Base-by-base conservation (phyloP, 2,329 filamentous ascomycete genomes). In the Orbilia ellipsospora region DNA sequence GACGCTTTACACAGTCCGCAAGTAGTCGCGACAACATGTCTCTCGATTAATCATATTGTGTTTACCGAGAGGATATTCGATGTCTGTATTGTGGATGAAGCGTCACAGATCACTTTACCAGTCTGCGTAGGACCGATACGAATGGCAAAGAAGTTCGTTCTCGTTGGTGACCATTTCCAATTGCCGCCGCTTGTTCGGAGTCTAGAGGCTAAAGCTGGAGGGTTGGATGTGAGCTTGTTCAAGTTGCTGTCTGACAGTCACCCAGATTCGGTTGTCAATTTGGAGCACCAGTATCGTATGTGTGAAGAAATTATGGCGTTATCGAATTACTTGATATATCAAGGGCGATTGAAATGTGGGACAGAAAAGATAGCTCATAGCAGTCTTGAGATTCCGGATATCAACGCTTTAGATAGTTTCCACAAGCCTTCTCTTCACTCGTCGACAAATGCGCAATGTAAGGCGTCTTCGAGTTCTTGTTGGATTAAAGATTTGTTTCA, bases 231-330 rank as follows among this genome's bases (percentile, higher is more conserved):
- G 54, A 96, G 92, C 81, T 85, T 99, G 61, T 99, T 99, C 86
- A 96, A 96, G 81, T 86, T 95, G 2, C 87, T 99, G 12, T 97
- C 93, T 0, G 95, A 98, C 80, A 87, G 88, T 0, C 94, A 98
- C 77, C 94, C 95, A 0, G 85, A 89, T 55, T 93, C 93, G 0
- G 94, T 99, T 1, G 92, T 96, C 77, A 96, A 92, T 77, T 87
- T 99, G 1, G 93, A 95, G 80, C 93, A 97, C 80, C 95, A 99
- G 81, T 99, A 99, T 81, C 92, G 95, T 76, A 99, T 99, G 95
- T 97, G 93, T 80, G 92, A 95, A 78, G 95, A 99, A 77, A 92
- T 99, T 75, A 98, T 98, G 94, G 87, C 90, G 1, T 87, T 99
- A 13, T 96, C 93, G 77, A 99, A 97, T 82, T 91, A 88, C 0